Evolutionary conservation across 768 basidiomycete species (phyloP).

Genomic region (Lyophyllum shimeji): DNA sequence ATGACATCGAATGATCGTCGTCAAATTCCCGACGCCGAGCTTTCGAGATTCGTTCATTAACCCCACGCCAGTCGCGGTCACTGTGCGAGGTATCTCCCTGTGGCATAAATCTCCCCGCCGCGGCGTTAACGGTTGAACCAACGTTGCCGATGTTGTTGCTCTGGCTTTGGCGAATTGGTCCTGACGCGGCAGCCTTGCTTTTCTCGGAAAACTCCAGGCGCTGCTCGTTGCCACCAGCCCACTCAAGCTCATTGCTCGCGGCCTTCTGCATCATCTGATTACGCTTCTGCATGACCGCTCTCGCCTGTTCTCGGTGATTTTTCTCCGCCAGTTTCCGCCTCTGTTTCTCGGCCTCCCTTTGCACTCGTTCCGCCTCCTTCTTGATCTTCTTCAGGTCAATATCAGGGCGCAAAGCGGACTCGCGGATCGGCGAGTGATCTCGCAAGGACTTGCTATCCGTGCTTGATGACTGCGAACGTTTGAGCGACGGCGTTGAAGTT

Average conservation of each 20-base stretch:
- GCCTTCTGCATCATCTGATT: conserved; percentile 68
- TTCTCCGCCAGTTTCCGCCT: conserved; percentile 74
- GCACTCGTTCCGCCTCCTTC: conserved; percentile 78
- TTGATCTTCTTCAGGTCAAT: conserved; percentile 74
- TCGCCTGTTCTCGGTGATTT: conserved; percentile 81
- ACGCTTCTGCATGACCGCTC: conserved; percentile 91
- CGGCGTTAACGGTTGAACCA: conserved; percentile 54
- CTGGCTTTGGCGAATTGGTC: conserved; percentile 63
- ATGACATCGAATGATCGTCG: conserved; percentile 91
- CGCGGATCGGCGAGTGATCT: conserved; percentile 48
- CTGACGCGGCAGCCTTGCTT: conserved; percentile 56
- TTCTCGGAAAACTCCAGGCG: conserved; percentile 43
- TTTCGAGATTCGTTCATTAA: conserved; percentile 67
- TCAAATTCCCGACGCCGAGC: conserved; percentile 82
- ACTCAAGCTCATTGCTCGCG: conserved; percentile 57
- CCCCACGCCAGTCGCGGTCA: conserved; percentile 51
- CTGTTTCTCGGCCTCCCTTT: conserved; percentile 82
- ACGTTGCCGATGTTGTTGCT: conserved; percentile 36
- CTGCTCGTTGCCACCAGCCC: conserved; percentile 51
- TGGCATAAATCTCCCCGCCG: conserved; percentile 53
- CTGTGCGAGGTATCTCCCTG: conserved; percentile 31
- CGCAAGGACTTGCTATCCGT: conserved; percentile 68
- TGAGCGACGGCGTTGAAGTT: conserved; percentile 63
- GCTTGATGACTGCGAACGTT: conserved; percentile 77
- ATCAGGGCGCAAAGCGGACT: conserved; percentile 34